Percentiles rank a stretch among this genome's conserved stretches.
These are phyloP conservation scores for Russula griseocarnosa DNA, from an alignment of 768 basidiomycete species.

Conservation along the genomic window DNA sequence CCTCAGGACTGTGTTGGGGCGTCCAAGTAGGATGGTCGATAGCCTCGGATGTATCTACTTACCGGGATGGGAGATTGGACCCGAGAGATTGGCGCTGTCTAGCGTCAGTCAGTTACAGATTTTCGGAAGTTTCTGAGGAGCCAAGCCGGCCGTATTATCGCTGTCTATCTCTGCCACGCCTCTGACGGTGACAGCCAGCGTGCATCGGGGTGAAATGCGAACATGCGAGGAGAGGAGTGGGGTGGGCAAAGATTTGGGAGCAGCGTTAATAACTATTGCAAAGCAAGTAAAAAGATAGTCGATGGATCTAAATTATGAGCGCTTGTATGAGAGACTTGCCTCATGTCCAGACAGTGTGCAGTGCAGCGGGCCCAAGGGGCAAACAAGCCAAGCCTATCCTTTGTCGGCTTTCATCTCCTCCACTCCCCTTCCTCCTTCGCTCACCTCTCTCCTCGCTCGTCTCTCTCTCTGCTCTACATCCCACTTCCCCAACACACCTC, in stretches of 20 bases:
- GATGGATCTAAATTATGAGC: conserved; percentile 16
- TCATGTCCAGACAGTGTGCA: conserved; percentile 28
- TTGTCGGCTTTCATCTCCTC: conserved; percentile 27
- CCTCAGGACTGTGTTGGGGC: not conserved
- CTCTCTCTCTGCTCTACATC: not conserved
- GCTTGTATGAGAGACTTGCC: conserved; percentile 24
- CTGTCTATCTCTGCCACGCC: not conserved
- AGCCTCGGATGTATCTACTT: not conserved
- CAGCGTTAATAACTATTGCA: not conserved
- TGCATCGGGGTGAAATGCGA: not conserved
- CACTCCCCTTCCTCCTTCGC: not conserved
- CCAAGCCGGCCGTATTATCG: conserved; percentile 3
- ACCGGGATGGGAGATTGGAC: conserved; percentile 13
- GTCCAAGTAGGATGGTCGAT: not conserved
- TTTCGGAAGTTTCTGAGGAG: conserved; percentile 18
- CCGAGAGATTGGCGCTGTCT: conserved; percentile 23
- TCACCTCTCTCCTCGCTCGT: not conserved
- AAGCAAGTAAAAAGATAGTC: not conserved
- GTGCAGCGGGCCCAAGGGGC: conserved; percentile 29
- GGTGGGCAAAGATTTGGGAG: not conserved
- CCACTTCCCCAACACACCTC: not conserved
- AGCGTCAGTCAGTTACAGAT: conserved; percentile 4
- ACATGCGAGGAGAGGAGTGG: not conserved
- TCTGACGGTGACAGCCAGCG: not conserved
- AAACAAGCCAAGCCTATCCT: conserved; percentile 28